These are phyloP conservation scores for Lunularia cruciata DNA, from an alignment of 225 moss, liverwort and hornwort genomes.

Conservation along the genomic window DNA sequence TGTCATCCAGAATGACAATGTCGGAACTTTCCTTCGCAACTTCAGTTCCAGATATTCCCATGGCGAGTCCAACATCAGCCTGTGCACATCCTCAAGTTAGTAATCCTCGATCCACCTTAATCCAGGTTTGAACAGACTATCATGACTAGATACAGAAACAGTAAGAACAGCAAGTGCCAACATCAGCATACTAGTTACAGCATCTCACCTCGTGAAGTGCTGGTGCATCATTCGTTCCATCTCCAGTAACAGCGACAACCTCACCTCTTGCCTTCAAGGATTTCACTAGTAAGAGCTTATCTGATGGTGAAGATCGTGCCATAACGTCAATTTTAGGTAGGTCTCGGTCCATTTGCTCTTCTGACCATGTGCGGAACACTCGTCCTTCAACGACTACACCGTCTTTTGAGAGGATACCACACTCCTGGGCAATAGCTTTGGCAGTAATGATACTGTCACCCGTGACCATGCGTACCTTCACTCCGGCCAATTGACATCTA, in stretches of 20 bases:
- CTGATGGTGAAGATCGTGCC: slow-evolving; percentile 64
- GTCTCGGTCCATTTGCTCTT: slow-evolving; percentile 9
- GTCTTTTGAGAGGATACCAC: slow-evolving; percentile 42
- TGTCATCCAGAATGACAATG: slow-evolving; percentile 89
- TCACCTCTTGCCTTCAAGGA: slow-evolving; percentile 42
- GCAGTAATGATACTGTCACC: slow-evolving; percentile 59
- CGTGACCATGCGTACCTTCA: slow-evolving; percentile 71
- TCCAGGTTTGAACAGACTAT: too few relatives aligned
- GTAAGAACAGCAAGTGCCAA: neutral
- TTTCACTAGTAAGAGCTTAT: slow-evolving; percentile 54
- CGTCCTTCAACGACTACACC: slow-evolving; percentile 52
- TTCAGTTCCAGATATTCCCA: slow-evolving; percentile 60
- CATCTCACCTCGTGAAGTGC: slow-evolving; percentile 60
- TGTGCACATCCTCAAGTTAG: too few relatives aligned
- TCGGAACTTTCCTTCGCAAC: slow-evolving; percentile 95
- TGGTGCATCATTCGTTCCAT: slow-evolving; percentile 70
- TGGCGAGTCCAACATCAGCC: slow-evolving; percentile 66
- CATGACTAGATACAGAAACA: neutral
- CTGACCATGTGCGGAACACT: slow-evolving; percentile 31
- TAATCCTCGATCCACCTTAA: too few relatives aligned
- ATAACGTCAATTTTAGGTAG: slow-evolving; percentile 52
- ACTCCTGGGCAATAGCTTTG: slow-evolving; percentile 58
- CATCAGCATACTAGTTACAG: too few relatives aligned
- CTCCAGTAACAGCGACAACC: slow-evolving; percentile 66
- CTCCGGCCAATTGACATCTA: slow-evolving; percentile 50